Percentiles rank a stretch among this genome's conserved stretches.
These are phyloP conservation scores for Stagonosporopsis cucurbitacearum DNA, from an alignment of 2,329 filamentous ascomycete species.

Conservation along the genomic window DNA sequence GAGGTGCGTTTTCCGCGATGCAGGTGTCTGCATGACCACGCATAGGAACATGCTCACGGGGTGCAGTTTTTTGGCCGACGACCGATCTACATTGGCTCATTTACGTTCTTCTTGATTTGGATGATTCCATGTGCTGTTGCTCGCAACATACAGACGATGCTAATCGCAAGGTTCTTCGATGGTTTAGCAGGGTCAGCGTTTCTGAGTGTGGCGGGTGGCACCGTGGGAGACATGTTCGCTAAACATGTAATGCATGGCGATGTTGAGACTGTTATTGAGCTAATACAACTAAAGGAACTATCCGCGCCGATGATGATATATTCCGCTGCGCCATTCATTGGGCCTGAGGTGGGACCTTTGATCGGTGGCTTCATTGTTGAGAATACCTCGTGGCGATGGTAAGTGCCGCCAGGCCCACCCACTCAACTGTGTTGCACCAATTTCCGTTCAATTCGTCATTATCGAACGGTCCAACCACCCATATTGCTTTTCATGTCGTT, in stretches of 20 bases:
- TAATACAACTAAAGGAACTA: slow-evolving; percentile 58
- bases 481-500: slow-evolving; percentile 18
- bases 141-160: slow-evolving; percentile 79
- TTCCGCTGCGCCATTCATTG: slow-evolving; percentile 58
- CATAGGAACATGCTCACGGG: slow-evolving; percentile 6
- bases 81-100: slow-evolving; percentile 79
- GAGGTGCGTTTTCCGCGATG: slow-evolving; percentile 45
- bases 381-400: slow-evolving; percentile 66
- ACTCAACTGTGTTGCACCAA: slow-evolving; percentile 11
- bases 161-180: slow-evolving; percentile 78
- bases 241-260: slow-evolving; percentile 38
- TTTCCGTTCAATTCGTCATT: slow-evolving; percentile 9
- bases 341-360: slow-evolving; percentile 64
- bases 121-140: slow-evolving; percentile 82
- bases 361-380: slow-evolving; percentile 85
- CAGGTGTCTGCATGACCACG: slow-evolving; percentile 11
- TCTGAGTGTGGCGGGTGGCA: slow-evolving; percentile 77
- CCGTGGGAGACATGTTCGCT: slow-evolving; percentile 71
- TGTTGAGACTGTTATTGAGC: slow-evolving; percentile 5
- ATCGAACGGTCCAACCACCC: neutral
- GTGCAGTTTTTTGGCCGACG: slow-evolving; percentile 77
- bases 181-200: slow-evolving; percentile 71
- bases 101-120: slow-evolving; percentile 77
- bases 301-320: slow-evolving; percentile 84
- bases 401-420: slow-evolving; percentile 26